phyloP scores from a whole-genome alignment of 176 grass and related monocot species.

The Themeda triandra region DNA sequence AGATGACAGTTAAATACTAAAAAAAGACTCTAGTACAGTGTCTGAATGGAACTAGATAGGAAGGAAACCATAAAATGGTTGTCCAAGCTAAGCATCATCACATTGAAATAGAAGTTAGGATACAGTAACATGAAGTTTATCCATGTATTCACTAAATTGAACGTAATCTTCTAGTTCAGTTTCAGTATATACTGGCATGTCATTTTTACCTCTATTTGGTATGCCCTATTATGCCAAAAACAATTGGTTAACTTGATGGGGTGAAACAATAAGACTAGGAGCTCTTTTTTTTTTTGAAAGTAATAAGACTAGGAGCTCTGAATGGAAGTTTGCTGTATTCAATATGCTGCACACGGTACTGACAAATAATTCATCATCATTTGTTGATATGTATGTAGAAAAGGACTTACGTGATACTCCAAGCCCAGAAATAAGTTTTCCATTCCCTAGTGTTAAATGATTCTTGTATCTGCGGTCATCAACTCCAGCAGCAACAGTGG shows the following conservation, averaged over 20 bases:
- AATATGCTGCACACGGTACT: not conserved
- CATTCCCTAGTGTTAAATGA: slow-evolving; percentile 86
- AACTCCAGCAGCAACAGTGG: slow-evolving; percentile 90
- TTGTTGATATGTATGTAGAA: not conserved
- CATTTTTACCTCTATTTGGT: not conserved
- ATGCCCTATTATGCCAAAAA: not conserved
- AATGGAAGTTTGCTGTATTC: too few relatives aligned
- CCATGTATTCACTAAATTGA: not conserved
- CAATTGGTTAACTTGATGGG: not conserved
- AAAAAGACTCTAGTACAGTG: not conserved
- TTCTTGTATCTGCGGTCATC: slow-evolving; percentile 99
- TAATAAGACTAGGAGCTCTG: not conserved
- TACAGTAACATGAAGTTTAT: not conserved
- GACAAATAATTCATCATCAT: not conserved
- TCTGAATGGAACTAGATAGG: not conserved
- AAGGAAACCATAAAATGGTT: not conserved
- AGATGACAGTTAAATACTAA: not conserved
- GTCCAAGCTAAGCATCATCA: slow-evolving; percentile 11
- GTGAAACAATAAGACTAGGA: not conserved
- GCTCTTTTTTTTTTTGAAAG: too few relatives aligned
- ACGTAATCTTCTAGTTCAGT: not conserved
- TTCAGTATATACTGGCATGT: not conserved
- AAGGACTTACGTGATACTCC: slow-evolving; percentile 91
- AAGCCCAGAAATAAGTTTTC: slow-evolving; percentile 80
- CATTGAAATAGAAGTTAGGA: not conserved